A percentile compares a stretch with the other conserved stretches of the same genome.
Conservation (phyloP, 345 rosid genomes). For the Eutrema heterophyllum region DNA sequence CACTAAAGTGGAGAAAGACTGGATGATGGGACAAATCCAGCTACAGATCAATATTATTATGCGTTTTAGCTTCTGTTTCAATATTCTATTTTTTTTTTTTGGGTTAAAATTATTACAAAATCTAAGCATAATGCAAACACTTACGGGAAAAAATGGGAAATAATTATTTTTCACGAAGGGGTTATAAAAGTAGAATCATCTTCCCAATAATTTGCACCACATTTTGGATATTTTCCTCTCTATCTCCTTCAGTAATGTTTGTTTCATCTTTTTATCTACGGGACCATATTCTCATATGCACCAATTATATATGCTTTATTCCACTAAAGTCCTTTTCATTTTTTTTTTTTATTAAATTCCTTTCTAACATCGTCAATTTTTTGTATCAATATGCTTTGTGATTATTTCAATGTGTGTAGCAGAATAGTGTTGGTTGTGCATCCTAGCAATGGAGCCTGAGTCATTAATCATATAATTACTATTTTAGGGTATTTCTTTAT, state of each 20-base stretch:
- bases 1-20: conserved; percentile 9
- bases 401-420: conserved; percentile 9
- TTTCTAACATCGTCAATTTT: neutral
- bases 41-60: conserved; percentile 5
- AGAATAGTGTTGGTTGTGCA: conserved; percentile 5
- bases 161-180: neutral
- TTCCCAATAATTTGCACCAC: conserved; percentile 11
- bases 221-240: neutral
- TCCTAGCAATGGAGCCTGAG: conserved; percentile 12
- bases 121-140: neutral
- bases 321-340: neutral
- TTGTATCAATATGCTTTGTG: neutral
- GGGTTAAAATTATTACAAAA: neutral
- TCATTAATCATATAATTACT: neutral
- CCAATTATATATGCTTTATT: conserved; percentile 22
- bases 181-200: conserved; percentile 18
- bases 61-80: conserved; percentile 7
- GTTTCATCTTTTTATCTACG: neutral
- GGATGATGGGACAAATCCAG: conserved; percentile 14
- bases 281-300: conserved; percentile 10
- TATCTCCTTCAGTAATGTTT: neutral
- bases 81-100: neutral
- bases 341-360: too few relatives aligned
- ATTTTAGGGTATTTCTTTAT: too few relatives aligned
- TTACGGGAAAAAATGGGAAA: neutral